Conservation (phyloP, 768 basidiomycete genomes). For the Suillus placidus region DNA sequence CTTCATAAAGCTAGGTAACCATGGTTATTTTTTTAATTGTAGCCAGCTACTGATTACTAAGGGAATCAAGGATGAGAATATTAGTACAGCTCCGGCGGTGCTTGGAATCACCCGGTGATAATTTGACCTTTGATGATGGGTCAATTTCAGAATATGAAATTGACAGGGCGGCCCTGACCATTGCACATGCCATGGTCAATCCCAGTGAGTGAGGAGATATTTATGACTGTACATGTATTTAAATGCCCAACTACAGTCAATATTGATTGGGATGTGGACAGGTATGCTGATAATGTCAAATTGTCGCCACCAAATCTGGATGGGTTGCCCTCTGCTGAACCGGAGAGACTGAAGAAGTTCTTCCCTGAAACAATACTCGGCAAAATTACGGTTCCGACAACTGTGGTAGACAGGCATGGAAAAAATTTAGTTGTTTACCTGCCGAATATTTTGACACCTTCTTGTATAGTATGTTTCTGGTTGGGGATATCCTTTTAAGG, state of each 20-base stretch:
- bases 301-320: too few species aligned
- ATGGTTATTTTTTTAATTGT: background rate
- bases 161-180: background rate
- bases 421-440: background rate
- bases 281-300: too few species aligned
- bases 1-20: background rate
- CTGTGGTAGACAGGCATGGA: too few species aligned
- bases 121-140: background rate
- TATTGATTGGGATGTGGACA: too few species aligned
- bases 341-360: too few species aligned
- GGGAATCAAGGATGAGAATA: constrained; percentile 1
- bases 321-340: too few species aligned
- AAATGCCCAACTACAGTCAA: background rate
- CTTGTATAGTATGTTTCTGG: background rate
- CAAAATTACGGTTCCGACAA: too few species aligned
- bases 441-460: background rate
- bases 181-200: background rate
- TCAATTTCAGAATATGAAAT: constrained; percentile 1
- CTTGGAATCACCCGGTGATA: background rate
- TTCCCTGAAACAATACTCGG: too few species aligned
- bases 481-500: background rate
- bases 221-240: background rate
- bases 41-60: background rate
- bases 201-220: background rate
- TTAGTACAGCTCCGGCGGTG: background rate